A percentile compares a stretch with the other conserved stretches of the same genome.
Evolutionary conservation across 495 filamentous ascomycete species (phyloP).

Genomic region (Penicillium macrosclerotiorum): DNA sequence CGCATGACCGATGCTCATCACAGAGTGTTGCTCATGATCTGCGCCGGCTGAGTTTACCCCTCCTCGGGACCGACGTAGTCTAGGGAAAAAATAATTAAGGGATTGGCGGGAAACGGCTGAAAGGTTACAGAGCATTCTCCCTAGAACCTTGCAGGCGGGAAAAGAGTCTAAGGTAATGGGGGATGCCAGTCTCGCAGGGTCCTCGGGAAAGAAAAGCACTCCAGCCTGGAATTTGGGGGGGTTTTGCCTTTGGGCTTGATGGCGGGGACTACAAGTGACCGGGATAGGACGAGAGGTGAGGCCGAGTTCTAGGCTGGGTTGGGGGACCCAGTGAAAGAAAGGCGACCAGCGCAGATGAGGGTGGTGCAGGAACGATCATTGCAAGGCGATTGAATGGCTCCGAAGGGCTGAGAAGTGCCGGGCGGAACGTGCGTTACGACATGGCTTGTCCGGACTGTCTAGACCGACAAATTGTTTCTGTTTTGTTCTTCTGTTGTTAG

Average conservation of each 20-base stretch:
- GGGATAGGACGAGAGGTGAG: too few relatives aligned
- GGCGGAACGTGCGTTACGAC: constrained; percentile 10
- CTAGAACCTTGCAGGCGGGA: constrained; percentile 7
- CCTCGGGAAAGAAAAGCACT: constrained; percentile 7
- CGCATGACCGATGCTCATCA: constrained; percentile 24
- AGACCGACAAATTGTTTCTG: too few relatives aligned
- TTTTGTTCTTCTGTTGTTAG: constrained; percentile 1
- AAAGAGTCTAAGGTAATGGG: not conserved
- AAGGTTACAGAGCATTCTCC: constrained; percentile 10
- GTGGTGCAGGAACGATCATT: constrained; percentile 1
- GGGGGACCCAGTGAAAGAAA: not conserved
- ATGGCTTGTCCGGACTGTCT: constrained; percentile 5
- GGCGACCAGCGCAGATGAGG: too few relatives aligned
- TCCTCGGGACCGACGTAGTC: constrained; percentile 27
- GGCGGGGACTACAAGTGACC: too few relatives aligned
- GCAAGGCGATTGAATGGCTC: constrained; percentile 6
- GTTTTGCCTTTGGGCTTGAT: too few relatives aligned
- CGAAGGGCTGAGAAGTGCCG: constrained; percentile 9
- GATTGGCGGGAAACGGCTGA: constrained; percentile 2
- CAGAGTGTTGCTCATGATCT: constrained; percentile 30
- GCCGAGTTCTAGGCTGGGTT: too few relatives aligned
- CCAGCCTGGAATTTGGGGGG: too few relatives aligned
- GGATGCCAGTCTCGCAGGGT: constrained; percentile 6
- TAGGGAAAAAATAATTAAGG: constrained; percentile 15
- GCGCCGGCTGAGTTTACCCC: constrained; percentile 27